Base-by-base conservation (phyloP, 495 filamentous ascomycete species). In the Aspergillus biplanus region DNA sequence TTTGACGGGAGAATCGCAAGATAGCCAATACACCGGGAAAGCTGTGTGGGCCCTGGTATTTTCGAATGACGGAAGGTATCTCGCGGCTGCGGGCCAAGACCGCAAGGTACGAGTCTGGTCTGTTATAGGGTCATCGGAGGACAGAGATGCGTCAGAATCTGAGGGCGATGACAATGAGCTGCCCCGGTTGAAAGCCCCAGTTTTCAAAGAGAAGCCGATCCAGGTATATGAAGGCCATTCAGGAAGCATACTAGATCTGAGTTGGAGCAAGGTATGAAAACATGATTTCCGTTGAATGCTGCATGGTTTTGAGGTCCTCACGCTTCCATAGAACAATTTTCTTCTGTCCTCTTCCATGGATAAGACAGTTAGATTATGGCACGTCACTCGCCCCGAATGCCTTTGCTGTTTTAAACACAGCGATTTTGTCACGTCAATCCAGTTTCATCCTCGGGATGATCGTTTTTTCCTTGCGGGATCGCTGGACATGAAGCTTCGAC, bases 321-420 rank as follows among this genome's bases (percentile, higher is more conserved):
- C 76, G 8, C 15, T 33, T 11, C 21, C 12, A 15, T 64, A 90
- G 84, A 99, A 99, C 70, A 97, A 96, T 67, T 99, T 99, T 66
- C 80, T 99, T 56, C 84, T 99, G 33, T 97, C 94, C 33, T 97
- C 93, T 0, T 97, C 93, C 0, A 98, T 97, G 92, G 95, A 99
- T 74, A 97, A 97, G 77, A 98, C 95, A 4, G 96, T 99, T 31
- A 85, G 93, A 15, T 78, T 99, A 54, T 99, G 95, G 95, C 95
- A 98, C 76, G 80, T 94, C 46, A 93, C 86, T 71, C 82, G 94
- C 52, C 71, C 82, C 3, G 93, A 98, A 72, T 97, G 93, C 69
- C 83, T 99, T 5, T 97, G 92, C 72, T 93, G 91, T 35, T 99
- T 99, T 75, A 93, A 95, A 71, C 95, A 99, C 73, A 93, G 88